Evolutionary conservation across 2,329 filamentous ascomycete species (phyloP).

Genomic region (Exophiala phaeomuriformis): DNA sequence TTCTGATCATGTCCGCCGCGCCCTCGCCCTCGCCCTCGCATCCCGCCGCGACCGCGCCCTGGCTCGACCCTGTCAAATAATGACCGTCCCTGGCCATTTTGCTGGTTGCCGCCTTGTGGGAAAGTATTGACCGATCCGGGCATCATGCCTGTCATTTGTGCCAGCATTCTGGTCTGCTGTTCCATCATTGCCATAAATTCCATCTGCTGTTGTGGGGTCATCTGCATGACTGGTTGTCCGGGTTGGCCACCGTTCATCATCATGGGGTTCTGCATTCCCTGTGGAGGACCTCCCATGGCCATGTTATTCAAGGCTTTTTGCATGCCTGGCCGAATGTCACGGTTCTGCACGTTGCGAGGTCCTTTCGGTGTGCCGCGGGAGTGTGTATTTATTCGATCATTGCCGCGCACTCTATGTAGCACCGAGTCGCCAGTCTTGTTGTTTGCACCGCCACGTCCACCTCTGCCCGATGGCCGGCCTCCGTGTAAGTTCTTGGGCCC

Average conservation of each 20-base stretch:
- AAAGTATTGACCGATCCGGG: slow-evolving; percentile 46
- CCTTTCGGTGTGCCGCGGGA: slow-evolving; percentile 63
- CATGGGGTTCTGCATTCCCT: slow-evolving; percentile 39
- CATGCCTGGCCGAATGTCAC: slow-evolving; percentile 40
- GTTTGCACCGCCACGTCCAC: slow-evolving; percentile 78
- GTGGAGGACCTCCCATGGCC: slow-evolving; percentile 15
- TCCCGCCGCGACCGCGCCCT: slow-evolving; percentile 20
- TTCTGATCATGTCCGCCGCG: slow-evolving; percentile 22
- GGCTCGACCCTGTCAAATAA: slow-evolving; percentile 63
- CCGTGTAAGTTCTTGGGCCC: slow-evolving; percentile 93
- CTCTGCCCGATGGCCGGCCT: slow-evolving; percentile 57
- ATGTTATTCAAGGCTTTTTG: slow-evolving; percentile 40
- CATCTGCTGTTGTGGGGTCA: slow-evolving; percentile 63
- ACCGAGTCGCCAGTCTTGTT: slow-evolving; percentile 68
- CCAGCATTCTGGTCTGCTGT: slow-evolving; percentile 81
- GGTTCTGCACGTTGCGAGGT: slow-evolving; percentile 50
- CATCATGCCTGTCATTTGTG: slow-evolving; percentile 55
- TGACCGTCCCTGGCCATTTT: slow-evolving; percentile 47
- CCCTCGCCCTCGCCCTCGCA: slow-evolving; percentile 22
- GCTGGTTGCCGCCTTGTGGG: slow-evolving; percentile 34
- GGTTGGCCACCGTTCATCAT: slow-evolving; percentile 38
- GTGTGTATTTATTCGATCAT: slow-evolving; percentile 65
- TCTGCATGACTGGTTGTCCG: slow-evolving; percentile 46
- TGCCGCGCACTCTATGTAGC: slow-evolving; percentile 73
- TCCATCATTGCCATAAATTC: slow-evolving; percentile 71